Evolutionary conservation across 768 basidiomycete species (phyloP).

Genomic region (Termitomyces eurrhizus): DNA sequence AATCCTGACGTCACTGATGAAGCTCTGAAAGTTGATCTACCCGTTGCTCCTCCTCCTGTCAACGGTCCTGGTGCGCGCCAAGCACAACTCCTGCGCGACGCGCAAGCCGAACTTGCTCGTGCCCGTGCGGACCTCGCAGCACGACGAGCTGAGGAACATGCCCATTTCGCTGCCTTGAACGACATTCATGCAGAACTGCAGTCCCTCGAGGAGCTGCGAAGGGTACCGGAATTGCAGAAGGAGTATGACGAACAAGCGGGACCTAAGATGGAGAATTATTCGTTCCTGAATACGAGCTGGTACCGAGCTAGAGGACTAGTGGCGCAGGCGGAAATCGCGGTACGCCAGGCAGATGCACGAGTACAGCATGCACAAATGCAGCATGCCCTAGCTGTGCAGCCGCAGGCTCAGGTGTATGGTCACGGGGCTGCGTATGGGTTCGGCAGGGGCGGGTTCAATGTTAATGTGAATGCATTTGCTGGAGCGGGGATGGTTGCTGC

Average conservation of each 20-base stretch:
- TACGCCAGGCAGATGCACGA: not conserved
- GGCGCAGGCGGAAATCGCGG: not conserved
- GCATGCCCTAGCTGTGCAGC: not conserved
- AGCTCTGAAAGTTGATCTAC: slow-evolving; percentile 63
- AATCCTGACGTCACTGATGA: slow-evolving; percentile 63
- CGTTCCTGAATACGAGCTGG: slow-evolving; percentile 7
- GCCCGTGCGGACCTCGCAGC: not conserved
- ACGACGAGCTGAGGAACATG: not conserved
- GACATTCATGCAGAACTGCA: not conserved
- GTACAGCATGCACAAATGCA: slow-evolving; percentile 4
- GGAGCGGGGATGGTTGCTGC: not conserved
- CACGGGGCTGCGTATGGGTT: not conserved
- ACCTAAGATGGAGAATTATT: not conserved
- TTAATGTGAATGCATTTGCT: not conserved
- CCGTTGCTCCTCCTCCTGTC: slow-evolving; percentile 28
- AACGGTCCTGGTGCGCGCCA: not conserved
- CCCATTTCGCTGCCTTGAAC: not conserved
- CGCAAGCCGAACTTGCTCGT: slow-evolving; percentile 6
- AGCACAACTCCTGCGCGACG: slow-evolving; percentile 2
- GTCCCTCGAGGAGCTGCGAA: not conserved
- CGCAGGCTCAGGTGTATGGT: not conserved
- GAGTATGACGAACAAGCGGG: slow-evolving; percentile 1
- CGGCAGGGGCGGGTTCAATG: not conserved
- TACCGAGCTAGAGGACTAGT: slow-evolving; percentile 2
- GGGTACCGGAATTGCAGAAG: not conserved